Evolutionary conservation across 495 filamentous ascomycete species (phyloP).

Genomic region (Penicillium argentinense): DNA sequence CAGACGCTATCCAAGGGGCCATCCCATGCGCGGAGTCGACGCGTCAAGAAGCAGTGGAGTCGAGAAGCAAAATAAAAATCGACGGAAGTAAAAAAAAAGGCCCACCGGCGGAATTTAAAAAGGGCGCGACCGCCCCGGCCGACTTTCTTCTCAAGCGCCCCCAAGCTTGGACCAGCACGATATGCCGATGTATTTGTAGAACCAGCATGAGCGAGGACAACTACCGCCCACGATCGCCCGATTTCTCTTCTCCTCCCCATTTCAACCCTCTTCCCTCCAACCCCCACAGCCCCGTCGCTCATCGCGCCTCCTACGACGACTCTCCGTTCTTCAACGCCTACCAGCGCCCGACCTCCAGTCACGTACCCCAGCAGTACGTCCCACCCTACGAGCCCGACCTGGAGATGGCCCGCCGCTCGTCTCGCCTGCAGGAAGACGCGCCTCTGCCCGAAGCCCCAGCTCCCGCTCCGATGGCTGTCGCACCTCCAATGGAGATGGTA

Average conservation of each 20-base stretch:
- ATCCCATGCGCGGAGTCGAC: conserved; percentile 18
- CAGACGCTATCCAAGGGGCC: no score
- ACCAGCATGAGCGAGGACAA: conserved; percentile 32
- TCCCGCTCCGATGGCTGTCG: conserved; percentile 21
- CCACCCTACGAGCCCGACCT: conserved; percentile 28
- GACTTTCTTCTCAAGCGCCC: conserved; percentile 5
- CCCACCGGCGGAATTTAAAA: conserved; percentile 32
- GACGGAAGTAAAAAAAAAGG: conserved; percentile 4
- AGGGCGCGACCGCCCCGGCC: conserved; percentile 22
- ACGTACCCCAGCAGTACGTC: conserved; percentile 37
- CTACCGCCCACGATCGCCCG: conserved; percentile 31
- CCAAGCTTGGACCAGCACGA: conserved; percentile 25
- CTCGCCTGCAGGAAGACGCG: conserved; percentile 39
- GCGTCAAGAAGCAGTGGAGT: no score
- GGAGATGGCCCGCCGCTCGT: conserved; percentile 48
- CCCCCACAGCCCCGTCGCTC: conserved; percentile 33
- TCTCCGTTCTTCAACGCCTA: conserved; percentile 40
- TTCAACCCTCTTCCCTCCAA: conserved; percentile 24
- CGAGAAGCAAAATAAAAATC: background rate
- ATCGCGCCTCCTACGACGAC: conserved; percentile 46
- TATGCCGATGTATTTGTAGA: no score
- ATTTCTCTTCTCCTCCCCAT: conserved; percentile 23
- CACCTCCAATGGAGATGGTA: conserved; percentile 29
- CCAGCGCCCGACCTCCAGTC: conserved; percentile 30
- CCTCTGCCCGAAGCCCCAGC: conserved; percentile 29